Evolutionary conservation across 2,329 filamentous ascomycete species (phyloP), one percentile per base, ranked within the genome.

Genomic region (Fusarium robinianum): DNA sequence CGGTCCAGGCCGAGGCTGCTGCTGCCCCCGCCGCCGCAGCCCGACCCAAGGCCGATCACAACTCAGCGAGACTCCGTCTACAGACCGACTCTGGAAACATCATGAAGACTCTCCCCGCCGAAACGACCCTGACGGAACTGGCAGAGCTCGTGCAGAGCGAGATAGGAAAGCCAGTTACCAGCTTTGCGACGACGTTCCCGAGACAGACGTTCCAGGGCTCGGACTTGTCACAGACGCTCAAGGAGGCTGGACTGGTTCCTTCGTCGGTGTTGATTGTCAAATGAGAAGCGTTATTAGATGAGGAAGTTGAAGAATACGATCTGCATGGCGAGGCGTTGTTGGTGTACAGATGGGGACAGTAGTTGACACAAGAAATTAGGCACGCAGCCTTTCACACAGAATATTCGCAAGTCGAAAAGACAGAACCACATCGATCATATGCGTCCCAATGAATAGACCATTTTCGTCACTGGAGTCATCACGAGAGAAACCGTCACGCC

Each of bases 81-180:
- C 90, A 96, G 69, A 91, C 87, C 0, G 75, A 72, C 12, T 54
- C 55, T 5, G 89, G 90, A 10, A 91, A 87, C 49, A 74, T 96
- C 40, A 84, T 86, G 72, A 97, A 96, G 78, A 92, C 87, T 0
- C 84, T 95, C 53, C 85, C 90, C 0, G 90, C 88, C 5, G 89
- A 95, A 46, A 95, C 90, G 3, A 97, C 94, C 0, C 73, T 99
- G 8, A 96, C 96, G 60, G 92, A 99, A 71, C 84, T 99, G 36
- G 90, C 88, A 1, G 83, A 91, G 58, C 79, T 84, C 45, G 66
- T 99, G 16, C 74, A 83, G 64, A 69, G 79, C 35, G 89, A 96
- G 64, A 83, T 80, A 35, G 89, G 87, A 0, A 67, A 80, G 5
- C 71, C 81, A 3, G 86, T 95, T 10, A 79, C 75, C 16, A 90